phyloP scores from a whole-genome alignment of 805 yeast genomes.

The Nakazawaea peltata region DNA sequence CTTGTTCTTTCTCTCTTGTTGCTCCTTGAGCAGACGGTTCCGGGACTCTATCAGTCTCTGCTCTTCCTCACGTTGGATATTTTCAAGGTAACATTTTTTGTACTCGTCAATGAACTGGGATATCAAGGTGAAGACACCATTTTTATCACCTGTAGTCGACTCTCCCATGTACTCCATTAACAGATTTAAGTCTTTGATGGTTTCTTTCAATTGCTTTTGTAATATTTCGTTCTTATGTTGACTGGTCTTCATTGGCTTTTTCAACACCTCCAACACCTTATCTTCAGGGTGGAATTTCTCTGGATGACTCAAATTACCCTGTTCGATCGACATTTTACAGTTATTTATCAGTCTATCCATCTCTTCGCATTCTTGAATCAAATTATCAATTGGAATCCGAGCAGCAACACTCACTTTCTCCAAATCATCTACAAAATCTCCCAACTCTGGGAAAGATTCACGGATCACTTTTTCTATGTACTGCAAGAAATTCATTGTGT shows the following conservation, averaged over 20 bases:
- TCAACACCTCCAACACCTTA: slow-evolving; percentile 35
- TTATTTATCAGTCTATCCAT: slow-evolving; percentile 56
- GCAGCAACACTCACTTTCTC: slow-evolving; percentile 50
- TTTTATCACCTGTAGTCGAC: slow-evolving; percentile 55
- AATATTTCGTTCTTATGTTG: slow-evolving; percentile 59
- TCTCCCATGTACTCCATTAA: slow-evolving; percentile 90
- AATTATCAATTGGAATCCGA: slow-evolving; percentile 75
- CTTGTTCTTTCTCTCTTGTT: slow-evolving; percentile 2
- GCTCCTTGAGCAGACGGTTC: slow-evolving; percentile 47
- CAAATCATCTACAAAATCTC: slow-evolving; percentile 68
- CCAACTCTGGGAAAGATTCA: slow-evolving; percentile 71
- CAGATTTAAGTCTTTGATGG: slow-evolving; percentile 56
- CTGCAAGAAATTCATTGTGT: slow-evolving; percentile 83
- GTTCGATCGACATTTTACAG: slow-evolving; percentile 63
- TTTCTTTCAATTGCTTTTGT: slow-evolving; percentile 52
- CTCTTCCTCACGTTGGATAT: slow-evolving; percentile 76
- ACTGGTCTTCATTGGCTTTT: slow-evolving; percentile 66
- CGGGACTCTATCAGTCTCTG: slow-evolving; percentile 69
- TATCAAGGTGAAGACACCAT: slow-evolving; percentile 70
- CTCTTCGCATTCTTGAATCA: slow-evolving; percentile 63
- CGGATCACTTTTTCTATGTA: slow-evolving; percentile 88
- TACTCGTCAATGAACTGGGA: slow-evolving; percentile 74
- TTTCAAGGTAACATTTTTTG: slow-evolving; percentile 72
- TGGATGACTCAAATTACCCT: slow-evolving; percentile 82
- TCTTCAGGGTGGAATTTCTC: slow-evolving; percentile 79